Conservation (phyloP, 768 basidiomycete genomes). For the Rickenella mellea region DNA sequence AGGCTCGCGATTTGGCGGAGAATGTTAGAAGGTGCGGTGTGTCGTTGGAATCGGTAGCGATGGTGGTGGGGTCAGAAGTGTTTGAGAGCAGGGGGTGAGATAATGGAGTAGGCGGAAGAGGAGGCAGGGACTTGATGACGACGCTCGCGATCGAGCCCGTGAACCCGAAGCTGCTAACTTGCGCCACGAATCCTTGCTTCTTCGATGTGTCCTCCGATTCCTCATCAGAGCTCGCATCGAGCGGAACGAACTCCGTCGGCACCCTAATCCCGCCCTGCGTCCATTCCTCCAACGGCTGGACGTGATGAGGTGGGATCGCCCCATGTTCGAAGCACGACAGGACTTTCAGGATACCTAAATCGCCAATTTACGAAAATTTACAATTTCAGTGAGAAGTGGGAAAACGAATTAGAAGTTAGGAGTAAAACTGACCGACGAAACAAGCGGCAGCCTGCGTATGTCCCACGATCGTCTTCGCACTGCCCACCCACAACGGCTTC, state of each 20-base stretch:
- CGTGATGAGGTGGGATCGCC: neutral
- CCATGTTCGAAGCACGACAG: neutral
- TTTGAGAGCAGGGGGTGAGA: too few species aligned
- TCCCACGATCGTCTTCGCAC: neutral
- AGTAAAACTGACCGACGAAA: neutral
- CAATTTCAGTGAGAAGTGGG: too few species aligned
- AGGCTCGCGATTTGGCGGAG: neutral
- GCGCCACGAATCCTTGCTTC: neutral
- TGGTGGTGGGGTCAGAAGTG: too few species aligned
- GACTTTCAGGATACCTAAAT: neutral
- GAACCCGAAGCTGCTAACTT: neutral
- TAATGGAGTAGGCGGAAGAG: too few species aligned
- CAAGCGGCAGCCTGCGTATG: neutral
- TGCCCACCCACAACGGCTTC: neutral
- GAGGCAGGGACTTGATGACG: neutral
- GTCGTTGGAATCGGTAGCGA: too few species aligned
- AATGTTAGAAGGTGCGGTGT: neutral
- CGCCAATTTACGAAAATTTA: too few species aligned
- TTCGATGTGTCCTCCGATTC: too few species aligned
- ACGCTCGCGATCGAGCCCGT: neutral
- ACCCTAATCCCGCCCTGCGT: neutral
- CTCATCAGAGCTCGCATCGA: neutral
- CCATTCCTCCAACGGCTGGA: neutral
- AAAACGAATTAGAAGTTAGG: neutral
- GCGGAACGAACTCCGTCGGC: neutral